Evolutionary conservation across 2,329 filamentous ascomycete genomes (phyloP), one percentile per base, ranked within the genome.

Genomic region (Macroventuria anomochaeta): DNA sequence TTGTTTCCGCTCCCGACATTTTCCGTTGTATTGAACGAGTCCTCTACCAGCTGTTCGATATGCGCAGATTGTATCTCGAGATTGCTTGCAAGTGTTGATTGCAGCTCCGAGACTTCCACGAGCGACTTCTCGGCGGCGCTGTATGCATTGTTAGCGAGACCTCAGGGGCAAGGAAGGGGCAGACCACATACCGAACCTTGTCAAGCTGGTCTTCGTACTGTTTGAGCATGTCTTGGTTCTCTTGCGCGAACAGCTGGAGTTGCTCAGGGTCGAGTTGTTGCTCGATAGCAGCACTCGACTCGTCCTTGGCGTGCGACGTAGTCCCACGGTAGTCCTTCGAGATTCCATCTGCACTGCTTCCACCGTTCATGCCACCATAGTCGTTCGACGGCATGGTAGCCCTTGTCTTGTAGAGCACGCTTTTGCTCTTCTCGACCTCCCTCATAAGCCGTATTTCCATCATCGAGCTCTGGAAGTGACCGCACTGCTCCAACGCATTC

Each of bases 191-290:
- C 90, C 89, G 90, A 62, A 97, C 91, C 82, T 97, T 95, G 74
- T 93, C 89, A 72, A 97, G 79, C n/a, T 90, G 92, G 76, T 89
- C 91, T 75, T 97, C 91, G 75, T 96, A 96, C 75, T 96, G 90
- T 74, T 89, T 90, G 64, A 97, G 82, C 87, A 99, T 92, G 59
- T 91, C 88, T 74, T 92, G 88, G 71, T 97, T 97, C 70, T 96
- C 93, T 75, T 91, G 85, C 64, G 93, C 93, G 77, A 99, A 97
- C 71, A 96, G 84, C 73, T 97, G 93, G 46, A 95, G 79, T 75
- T 97, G 93, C 70, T 97, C 92, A 18, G 87, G 82, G 15, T 89
- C 91, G 57, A 97, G 79, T 58, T 87, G 84, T 34, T 85, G 72
- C 68, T 83, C 80, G 34, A 81, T 78, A 6, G 72, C 67, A 21